Percentiles rank a stretch among this genome's conserved stretches.
Conservation (phyloP, 116 monocot species). For the Iris pallida region DNA sequence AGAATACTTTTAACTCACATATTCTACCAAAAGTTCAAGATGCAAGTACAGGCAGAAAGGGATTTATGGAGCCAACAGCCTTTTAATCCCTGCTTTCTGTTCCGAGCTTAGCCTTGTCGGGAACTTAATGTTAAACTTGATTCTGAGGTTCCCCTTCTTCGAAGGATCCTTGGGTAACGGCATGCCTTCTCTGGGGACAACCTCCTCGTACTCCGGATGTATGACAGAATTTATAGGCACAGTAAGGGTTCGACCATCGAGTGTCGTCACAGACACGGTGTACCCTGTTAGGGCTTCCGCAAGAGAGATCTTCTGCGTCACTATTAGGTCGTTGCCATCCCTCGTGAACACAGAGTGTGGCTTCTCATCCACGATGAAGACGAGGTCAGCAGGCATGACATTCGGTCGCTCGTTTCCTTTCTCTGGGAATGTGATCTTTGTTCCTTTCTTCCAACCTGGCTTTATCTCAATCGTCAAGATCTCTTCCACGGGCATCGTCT, state of each 20-base stretch:
- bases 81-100: constrained; percentile 48
- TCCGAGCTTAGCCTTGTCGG: constrained; percentile 47
- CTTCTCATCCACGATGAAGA: constrained; percentile 72
- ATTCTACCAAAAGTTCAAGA: no score
- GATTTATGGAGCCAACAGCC: not conserved
- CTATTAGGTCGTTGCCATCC: constrained; percentile 63
- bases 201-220: constrained; percentile 48
- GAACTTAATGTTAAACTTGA: constrained; percentile 61
- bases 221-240: constrained; percentile 38
- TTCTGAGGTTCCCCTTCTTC: constrained; percentile 49
- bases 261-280: constrained; percentile 35
- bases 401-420: constrained; percentile 66
- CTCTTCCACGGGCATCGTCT: constrained; percentile 43
- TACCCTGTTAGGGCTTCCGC: constrained; percentile 62
- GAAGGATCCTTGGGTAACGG: constrained; percentile 52
- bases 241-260: constrained; percentile 50
- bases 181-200: constrained; percentile 60
- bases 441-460: constrained; percentile 77
- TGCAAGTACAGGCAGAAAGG: no score
- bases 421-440: constrained; percentile 62
- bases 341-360: constrained; percentile 58
- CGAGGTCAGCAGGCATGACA: constrained; percentile 42
- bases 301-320: constrained; percentile 41
- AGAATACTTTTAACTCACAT: no score
- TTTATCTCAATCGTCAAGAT: constrained; percentile 63